Evolutionary conservation across 345 rosid genomes (phyloP).

Genomic region (Odontarrhena argentea): DNA sequence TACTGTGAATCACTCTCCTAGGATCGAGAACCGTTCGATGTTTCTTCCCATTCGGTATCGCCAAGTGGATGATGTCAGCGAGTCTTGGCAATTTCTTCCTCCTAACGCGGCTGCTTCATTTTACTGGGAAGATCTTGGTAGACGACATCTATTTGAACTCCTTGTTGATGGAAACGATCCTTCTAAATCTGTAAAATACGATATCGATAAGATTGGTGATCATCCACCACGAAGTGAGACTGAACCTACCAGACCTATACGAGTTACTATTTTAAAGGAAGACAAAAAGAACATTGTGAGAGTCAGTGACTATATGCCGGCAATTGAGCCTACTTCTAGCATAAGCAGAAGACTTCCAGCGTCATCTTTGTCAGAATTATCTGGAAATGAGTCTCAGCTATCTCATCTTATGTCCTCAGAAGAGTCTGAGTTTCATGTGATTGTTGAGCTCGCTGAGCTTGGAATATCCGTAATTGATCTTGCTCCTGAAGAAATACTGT

Average conservation of each 20-base stretch:
- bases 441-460: conserved; percentile 88
- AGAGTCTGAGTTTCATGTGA: conserved; percentile 83
- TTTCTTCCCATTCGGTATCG: conserved; percentile 80
- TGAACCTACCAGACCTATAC: conserved; percentile 71
- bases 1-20: conserved; percentile 39
- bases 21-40: conserved; percentile 93
- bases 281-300: conserved; percentile 75
- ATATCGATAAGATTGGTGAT: conserved; percentile 86
- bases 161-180: conserved; percentile 73
- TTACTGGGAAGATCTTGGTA: conserved; percentile 96
- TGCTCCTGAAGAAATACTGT: conserved; percentile 93
- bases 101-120: conserved; percentile 92
- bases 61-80: conserved; percentile 71
- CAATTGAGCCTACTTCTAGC: conserved; percentile 58
- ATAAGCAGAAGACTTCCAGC: conserved; percentile 43
- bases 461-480: conserved; percentile 90
- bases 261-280: conserved; percentile 78
- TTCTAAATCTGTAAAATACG: conserved; percentile 56
- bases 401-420: conserved; percentile 46
- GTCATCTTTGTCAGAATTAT: conserved; percentile 45
- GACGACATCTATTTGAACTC: conserved; percentile 66
- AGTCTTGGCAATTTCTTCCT: conserved; percentile 88
- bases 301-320: conserved; percentile 96
- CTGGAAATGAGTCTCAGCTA: conserved; percentile 54
- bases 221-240: conserved; percentile 62